Evolutionary conservation across 2,329 filamentous ascomycete species (phyloP), one percentile per base, ranked within the genome.

Genomic region (Fusarium anthophilum): DNA sequence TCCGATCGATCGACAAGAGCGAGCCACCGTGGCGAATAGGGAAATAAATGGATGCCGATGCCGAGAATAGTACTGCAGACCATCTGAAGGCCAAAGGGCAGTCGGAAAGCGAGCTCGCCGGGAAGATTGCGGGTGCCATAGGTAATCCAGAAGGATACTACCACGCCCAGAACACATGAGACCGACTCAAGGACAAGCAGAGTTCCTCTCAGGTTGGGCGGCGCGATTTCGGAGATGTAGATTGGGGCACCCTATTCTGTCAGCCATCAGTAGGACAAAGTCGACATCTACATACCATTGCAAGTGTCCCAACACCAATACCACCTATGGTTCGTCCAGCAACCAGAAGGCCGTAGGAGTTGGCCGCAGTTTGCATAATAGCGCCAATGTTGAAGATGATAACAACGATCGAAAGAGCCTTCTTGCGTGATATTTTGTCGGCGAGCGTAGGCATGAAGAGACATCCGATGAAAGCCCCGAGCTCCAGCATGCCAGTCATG

Each of bases 201-300:
- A 12, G 84, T 81, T 22, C 87, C 86, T 62, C 86, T 82, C 38
- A 85, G 83, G 63, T 84, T 85, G 5, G 86, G 83, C 1, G 86
- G 87, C 1, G 87, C 83, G 13, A 88, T 80, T 65, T 88, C 87
- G 1, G 83, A 84, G 45, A 88, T 87, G 74, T 88, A 88, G n/a
- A 77, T 41, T 26, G 76, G 81, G 30, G 85, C 79, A n/a, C 86
- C 82, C 84, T 65, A 6, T 15, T 6, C 8, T 8, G 32, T 64
- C 12, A 64, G 38, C 4, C 20, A 18, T 26, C 12, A 22, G 4
- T 44, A 5, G 22, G 13, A 7, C 10, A 12, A 15, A 5, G 5
- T 13, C 9, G 26, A 15, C 11, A 32, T 17, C 18, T 18, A 18
- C 22, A n/a, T 28, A 64, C 62, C 62, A 87, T 87, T 14, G 84